Percentiles rank a stretch among this genome's conserved stretches.
phyloP scores from a whole-genome alignment of 352 stramenopile genomes.

The Thalassiosira oceanica region DNA sequence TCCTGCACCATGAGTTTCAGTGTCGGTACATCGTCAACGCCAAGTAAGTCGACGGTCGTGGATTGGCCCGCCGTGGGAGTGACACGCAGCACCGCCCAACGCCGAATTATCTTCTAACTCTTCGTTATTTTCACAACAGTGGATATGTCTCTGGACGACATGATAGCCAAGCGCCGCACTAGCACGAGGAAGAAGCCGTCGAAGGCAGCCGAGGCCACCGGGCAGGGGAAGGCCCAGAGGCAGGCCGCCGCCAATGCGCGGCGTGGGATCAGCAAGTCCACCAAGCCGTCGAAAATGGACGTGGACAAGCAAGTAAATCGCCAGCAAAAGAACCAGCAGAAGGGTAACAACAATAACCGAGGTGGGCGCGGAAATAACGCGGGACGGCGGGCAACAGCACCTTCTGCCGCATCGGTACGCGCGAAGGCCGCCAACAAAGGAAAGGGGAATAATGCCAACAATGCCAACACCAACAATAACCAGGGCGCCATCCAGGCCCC shows the following conservation, averaged over 20 bases:
- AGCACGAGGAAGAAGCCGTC: conserved; percentile 11
- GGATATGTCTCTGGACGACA: conserved; percentile 64
- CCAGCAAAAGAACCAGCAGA: not conserved
- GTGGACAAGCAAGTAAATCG: conserved; percentile 62
- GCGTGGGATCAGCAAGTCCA: conserved; percentile 36
- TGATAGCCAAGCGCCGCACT: conserved; percentile 19
- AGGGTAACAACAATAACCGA: conserved; percentile 13
- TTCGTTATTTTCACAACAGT: conserved; percentile 30
- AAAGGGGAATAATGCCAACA: conserved; percentile 10
- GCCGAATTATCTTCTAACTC: not conserved
- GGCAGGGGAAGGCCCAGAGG: conserved; percentile 56
- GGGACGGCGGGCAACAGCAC: conserved; percentile 1
- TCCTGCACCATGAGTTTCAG: conserved; percentile 26
- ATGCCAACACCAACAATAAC: conserved; percentile 1
- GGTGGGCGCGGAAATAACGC: conserved; percentile 7
- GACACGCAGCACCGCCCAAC: not conserved
- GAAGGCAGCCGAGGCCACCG: conserved; percentile 55
- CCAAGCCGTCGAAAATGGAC: conserved; percentile 56
- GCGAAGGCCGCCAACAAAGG: conserved; percentile 17
- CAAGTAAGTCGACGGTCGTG: conserved; percentile 10
- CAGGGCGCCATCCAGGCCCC: conserved; percentile 27
- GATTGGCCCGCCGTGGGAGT: not conserved
- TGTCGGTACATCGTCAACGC: conserved; percentile 33
- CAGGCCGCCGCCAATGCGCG: conserved; percentile 32
- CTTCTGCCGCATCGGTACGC: conserved; percentile 3